These are phyloP conservation scores for Sambucus nigra DNA, from an alignment of 129 eudicot species.

Conservation along the genomic window DNA sequence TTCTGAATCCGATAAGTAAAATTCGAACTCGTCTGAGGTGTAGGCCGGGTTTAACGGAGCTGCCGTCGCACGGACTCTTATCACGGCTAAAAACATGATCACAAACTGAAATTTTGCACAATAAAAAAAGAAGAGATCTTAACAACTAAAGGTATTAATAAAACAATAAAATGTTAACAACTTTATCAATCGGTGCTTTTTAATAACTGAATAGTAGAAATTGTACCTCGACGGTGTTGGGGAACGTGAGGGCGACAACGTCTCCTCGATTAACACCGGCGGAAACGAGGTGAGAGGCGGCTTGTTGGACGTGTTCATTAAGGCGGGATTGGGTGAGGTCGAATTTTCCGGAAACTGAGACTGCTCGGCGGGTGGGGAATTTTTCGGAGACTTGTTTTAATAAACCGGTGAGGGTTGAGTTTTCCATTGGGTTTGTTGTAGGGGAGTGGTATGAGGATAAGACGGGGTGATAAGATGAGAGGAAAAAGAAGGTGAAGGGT, in stretches of 20 bases:
- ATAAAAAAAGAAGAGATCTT: neutral
- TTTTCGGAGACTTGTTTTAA: conserved; percentile 40
- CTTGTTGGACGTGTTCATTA: conserved; percentile 38
- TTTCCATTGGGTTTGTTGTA: conserved; percentile 23
- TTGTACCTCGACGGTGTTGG: conserved; percentile 78
- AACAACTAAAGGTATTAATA: too few species aligned
- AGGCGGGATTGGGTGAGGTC: conserved; percentile 59
- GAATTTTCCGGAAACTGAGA: conserved; percentile 67
- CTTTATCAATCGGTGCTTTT: too few species aligned
- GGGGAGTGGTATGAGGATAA: neutral
- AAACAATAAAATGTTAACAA: too few species aligned
- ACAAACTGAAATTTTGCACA: conserved; percentile 44
- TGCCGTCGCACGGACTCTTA: conserved; percentile 82
- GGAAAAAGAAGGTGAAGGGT: neutral
- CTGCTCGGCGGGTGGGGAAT: conserved; percentile 67
- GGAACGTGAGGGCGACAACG: conserved; percentile 93
- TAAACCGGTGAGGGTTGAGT: conserved; percentile 48
- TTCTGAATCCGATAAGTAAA: conserved; percentile 82
- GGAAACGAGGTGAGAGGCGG: conserved; percentile 51
- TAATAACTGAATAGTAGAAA: neutral
- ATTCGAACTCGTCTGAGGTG: conserved; percentile 84
- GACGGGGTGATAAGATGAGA: conserved; percentile 1
- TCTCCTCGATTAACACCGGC: conserved; percentile 76
- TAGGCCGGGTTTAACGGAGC: conserved; percentile 87
- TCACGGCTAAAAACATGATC: conserved; percentile 77